Conservation (phyloP, 148 eudicot genomes). For the Heliosperma pusillum region DNA sequence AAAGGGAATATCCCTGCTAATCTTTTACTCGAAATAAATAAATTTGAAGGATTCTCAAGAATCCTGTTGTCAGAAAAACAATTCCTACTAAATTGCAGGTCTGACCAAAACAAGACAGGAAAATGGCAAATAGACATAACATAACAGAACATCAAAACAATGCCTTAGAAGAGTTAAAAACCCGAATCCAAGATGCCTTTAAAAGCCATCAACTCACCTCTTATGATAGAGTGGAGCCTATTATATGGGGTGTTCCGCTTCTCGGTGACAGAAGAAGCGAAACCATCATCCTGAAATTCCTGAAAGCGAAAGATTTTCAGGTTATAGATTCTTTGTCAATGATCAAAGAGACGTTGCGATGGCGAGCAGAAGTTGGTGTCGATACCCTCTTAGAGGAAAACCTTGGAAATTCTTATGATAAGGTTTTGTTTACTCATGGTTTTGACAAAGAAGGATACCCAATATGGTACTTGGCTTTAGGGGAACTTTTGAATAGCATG, state of each 20-base stretch:
- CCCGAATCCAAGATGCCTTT: slow-evolving; percentile 38
- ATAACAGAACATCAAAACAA: slow-evolving; percentile 38
- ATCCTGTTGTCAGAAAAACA: neutral
- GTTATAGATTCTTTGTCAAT: slow-evolving; percentile 39
- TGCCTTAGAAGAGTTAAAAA: slow-evolving; percentile 47
- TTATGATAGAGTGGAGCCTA: slow-evolving; percentile 23
- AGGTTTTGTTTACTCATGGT: slow-evolving; percentile 38
- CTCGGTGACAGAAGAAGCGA: slow-evolving; percentile 37
- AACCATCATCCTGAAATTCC: slow-evolving; percentile 38
- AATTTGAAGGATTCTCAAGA: slow-evolving; percentile 9
- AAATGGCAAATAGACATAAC: slow-evolving; percentile 32
- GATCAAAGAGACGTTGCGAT: slow-evolving; percentile 40
- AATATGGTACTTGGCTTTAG: slow-evolving; percentile 47
- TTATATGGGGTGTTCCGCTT: slow-evolving; percentile 45
- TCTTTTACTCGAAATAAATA: neutral
- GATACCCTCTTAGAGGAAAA: slow-evolving; percentile 40
- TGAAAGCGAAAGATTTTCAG: slow-evolving; percentile 37
- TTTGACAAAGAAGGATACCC: slow-evolving; percentile 39
- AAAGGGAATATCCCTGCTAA: neutral
- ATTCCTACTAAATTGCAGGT: neutral
- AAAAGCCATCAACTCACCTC: slow-evolving; percentile 23
- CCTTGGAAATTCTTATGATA: slow-evolving; percentile 33
- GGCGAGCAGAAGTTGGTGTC: slow-evolving; percentile 44
- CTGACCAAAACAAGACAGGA: slow-evolving; percentile 48
- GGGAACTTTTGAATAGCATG: slow-evolving; percentile 37